phyloP scores from a whole-genome alignment of 192 early-diverging fungal genomes.

The Gryganskiella cystojenkinii region DNA sequence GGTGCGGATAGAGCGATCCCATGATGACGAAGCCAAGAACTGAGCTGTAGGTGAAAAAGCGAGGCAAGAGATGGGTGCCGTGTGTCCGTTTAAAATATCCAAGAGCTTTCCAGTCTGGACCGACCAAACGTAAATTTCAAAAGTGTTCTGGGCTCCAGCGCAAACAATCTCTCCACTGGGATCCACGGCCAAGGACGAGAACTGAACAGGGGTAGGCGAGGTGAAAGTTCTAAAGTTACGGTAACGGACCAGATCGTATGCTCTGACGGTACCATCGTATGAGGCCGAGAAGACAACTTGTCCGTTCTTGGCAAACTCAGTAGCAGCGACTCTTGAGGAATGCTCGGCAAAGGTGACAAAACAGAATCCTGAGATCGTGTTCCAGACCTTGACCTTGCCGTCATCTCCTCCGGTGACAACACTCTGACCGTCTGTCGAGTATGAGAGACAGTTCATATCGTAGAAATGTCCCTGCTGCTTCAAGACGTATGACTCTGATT shows the following conservation, averaged over 20 bases:
- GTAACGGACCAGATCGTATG: slow-evolving; percentile 97
- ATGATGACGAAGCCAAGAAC: slow-evolving; percentile 85
- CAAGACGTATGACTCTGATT: slow-evolving; percentile 97
- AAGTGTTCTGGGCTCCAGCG: slow-evolving; percentile 93
- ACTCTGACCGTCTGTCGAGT: slow-evolving; percentile 93
- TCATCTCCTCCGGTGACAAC: slow-evolving; percentile 97
- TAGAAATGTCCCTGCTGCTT: slow-evolving; percentile 99
- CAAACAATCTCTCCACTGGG: slow-evolving; percentile 97
- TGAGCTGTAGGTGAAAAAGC: slow-evolving; percentile 89
- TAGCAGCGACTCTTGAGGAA: slow-evolving; percentile 77
- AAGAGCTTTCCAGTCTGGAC: slow-evolving; percentile 98
- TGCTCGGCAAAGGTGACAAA: slow-evolving; percentile 99
- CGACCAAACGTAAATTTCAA: slow-evolving; percentile 98
- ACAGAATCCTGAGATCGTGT: slow-evolving; percentile 94
- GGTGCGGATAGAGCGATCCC: slow-evolving; percentile 90
- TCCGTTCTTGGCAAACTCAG: slow-evolving; percentile 93
- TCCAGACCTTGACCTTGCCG: slow-evolving; percentile 99
- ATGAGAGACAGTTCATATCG: slow-evolving; percentile 90
- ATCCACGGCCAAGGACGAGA: slow-evolving; percentile 92
- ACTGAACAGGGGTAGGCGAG: slow-evolving; percentile 95
- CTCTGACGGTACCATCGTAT: slow-evolving; percentile 98
- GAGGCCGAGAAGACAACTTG: slow-evolving; percentile 95
- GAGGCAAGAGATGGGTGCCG: slow-evolving; percentile 88
- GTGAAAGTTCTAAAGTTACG: slow-evolving; percentile 99
- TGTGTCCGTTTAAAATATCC: slow-evolving; percentile 93